Conservation (phyloP, 2,329 filamentous ascomycete genomes). For the Fusarium sp. region DNA sequence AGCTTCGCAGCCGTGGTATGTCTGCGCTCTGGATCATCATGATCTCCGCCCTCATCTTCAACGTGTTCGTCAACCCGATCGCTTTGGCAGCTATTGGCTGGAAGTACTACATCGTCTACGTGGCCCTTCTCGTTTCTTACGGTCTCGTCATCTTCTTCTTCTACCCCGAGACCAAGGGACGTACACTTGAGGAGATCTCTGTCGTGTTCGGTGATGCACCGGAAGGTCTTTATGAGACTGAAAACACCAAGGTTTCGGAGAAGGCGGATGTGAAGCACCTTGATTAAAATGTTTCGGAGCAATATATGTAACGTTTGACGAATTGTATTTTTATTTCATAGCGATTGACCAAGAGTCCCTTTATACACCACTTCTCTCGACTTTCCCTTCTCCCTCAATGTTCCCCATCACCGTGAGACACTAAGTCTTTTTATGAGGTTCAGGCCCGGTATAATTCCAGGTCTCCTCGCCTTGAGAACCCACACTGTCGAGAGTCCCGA, state of each 20-base stretch:
- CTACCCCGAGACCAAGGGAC: slow-evolving; percentile 14
- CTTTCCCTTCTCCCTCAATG: too few relatives aligned
- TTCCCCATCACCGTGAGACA: too few relatives aligned
- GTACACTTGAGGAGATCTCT: slow-evolving; percentile 13
- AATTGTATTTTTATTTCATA: neutral
- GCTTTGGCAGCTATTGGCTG: slow-evolving; percentile 1
- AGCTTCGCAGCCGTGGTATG: slow-evolving; percentile 17
- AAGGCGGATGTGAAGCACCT: slow-evolving; percentile 18
- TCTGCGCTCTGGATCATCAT: slow-evolving; percentile 25
- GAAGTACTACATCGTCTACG: slow-evolving; percentile 26
- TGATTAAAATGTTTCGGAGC: neutral
- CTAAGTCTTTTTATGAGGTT: too few relatives aligned
- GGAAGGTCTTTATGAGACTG: slow-evolving; percentile 11
- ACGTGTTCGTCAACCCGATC: slow-evolving; percentile 20
- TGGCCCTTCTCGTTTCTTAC: slow-evolving; percentile 11
- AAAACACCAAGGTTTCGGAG: slow-evolving; percentile 9
- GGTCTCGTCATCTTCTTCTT: slow-evolving; percentile 20
- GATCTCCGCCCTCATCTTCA: slow-evolving; percentile 16
- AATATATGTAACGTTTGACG: neutral
- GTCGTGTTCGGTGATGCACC: slow-evolving; percentile 19
- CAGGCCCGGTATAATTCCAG: too few relatives aligned
- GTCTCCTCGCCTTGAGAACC: too few relatives aligned
- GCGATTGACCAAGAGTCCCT: too few relatives aligned
- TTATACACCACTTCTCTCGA: too few relatives aligned
- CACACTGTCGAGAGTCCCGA: too few relatives aligned